These are phyloP conservation scores for Sisymbrium irio DNA, from an alignment of 345 rosid species.

Conservation along the genomic window DNA sequence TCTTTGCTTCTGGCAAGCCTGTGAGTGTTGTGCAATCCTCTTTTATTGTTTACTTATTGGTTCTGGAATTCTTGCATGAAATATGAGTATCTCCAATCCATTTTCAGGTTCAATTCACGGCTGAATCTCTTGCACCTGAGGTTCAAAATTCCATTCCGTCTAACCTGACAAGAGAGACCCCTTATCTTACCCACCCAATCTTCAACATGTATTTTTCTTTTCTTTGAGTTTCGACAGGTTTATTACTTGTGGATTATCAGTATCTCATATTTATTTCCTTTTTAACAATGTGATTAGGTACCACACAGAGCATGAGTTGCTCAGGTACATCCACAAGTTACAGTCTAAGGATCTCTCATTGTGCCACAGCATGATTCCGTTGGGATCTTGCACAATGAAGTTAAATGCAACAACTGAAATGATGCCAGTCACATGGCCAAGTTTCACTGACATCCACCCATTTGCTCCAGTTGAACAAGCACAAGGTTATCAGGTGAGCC, in stretches of 20 bases:
- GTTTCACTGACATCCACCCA: slow-evolving; percentile 86
- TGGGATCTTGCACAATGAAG: slow-evolving; percentile 99
- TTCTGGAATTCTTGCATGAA: slow-evolving; percentile 15
- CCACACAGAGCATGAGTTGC: slow-evolving; percentile 95
- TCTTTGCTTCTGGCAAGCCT: slow-evolving; percentile 74
- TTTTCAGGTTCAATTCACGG: slow-evolving; percentile 76
- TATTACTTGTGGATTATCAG: slow-evolving; percentile 15
- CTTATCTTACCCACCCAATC: slow-evolving; percentile 74
- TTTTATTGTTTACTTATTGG: slow-evolving; percentile 3
- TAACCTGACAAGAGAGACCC: slow-evolving; percentile 62
- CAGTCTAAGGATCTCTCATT: slow-evolving; percentile 90
- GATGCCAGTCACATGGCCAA: slow-evolving; percentile 97
- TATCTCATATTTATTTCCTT: slow-evolving; percentile 24
- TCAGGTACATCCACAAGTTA: slow-evolving; percentile 73
- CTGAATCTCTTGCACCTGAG: slow-evolving; percentile 85
- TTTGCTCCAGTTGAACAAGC: slow-evolving; percentile 85
- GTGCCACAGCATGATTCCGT: slow-evolving; percentile 99
- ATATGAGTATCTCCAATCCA: background rate
- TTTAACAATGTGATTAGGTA: slow-evolving; percentile 45
- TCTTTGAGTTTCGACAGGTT: slow-evolving; percentile 21
- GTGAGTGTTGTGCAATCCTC: slow-evolving; percentile 48
- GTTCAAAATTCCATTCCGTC: slow-evolving; percentile 74
- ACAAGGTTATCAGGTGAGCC: slow-evolving; percentile 77
- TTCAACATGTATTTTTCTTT: slow-evolving; percentile 64
- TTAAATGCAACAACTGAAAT: slow-evolving; percentile 95